A percentile compares a stretch with the other conserved stretches of the same genome.
These are phyloP conservation scores for Epichloe glyceriae DNA, from an alignment of 2,329 filamentous ascomycete species.

Conservation along the genomic window DNA sequence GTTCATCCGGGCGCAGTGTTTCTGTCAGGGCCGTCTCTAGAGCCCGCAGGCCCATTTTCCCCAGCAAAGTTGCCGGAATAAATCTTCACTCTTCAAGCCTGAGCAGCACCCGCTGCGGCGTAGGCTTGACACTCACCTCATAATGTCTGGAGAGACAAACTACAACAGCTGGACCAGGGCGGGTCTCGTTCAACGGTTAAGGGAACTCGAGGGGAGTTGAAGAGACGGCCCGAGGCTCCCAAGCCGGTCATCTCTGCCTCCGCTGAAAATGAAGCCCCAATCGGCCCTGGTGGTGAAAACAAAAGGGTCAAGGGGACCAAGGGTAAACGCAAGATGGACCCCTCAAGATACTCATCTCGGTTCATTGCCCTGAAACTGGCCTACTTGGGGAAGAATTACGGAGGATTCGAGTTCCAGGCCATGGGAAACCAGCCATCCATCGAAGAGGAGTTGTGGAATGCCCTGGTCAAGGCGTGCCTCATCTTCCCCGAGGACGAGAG, in stretches of 20 bases:
- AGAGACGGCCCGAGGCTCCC: constrained; percentile 24
- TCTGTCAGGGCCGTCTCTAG: constrained; percentile 11
- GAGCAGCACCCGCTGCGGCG: not conserved
- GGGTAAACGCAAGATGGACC: constrained; percentile 51
- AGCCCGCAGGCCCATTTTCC: constrained; percentile 3
- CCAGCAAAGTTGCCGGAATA: not conserved
- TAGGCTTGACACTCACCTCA: constrained; percentile 4
- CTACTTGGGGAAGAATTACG: constrained; percentile 82
- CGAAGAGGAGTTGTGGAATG: constrained; percentile 90
- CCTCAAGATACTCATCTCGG: constrained; percentile 68
- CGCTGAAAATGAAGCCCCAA: not conserved
- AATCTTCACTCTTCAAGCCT: constrained; percentile 7
- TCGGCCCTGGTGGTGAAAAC: not conserved
- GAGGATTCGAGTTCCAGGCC: constrained; percentile 80
- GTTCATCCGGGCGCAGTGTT: constrained; percentile 14
- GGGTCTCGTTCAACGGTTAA: constrained; percentile 55
- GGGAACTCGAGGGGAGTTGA: constrained; percentile 53
- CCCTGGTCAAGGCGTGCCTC: constrained; percentile 65
- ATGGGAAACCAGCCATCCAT: constrained; percentile 65
- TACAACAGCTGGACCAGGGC: constrained; percentile 59
- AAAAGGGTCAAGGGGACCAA: constrained; percentile 24
- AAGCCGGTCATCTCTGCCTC: constrained; percentile 17
- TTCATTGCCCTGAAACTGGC: constrained; percentile 86
- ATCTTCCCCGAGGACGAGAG: constrained; percentile 58
- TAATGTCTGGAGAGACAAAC: constrained; percentile 22